Percentiles rank a stretch among this genome's conserved stretches.
These are phyloP conservation scores for Magnaporthiopsis poae DNA, from an alignment of 2,329 filamentous ascomycete species.

Conservation along the genomic window DNA sequence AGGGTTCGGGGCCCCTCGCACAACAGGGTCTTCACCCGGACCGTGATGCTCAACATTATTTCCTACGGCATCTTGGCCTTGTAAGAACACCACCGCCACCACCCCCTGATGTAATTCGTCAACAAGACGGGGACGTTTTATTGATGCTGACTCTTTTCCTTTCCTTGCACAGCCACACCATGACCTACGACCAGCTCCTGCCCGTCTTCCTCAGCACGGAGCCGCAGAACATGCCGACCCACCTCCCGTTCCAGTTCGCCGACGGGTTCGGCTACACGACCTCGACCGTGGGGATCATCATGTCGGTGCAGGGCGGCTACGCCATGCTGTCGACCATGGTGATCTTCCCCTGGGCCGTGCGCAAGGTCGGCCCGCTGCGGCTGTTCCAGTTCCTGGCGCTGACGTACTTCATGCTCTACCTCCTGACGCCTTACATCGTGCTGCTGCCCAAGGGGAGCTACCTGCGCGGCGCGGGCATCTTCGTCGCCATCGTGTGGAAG, in stretches of 20 bases:
- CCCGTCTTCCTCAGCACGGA: constrained; percentile 79
- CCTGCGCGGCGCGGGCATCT: constrained; percentile 65
- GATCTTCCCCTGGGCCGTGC: constrained; percentile 69
- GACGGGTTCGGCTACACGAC: constrained; percentile 78
- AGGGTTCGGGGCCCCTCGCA: too few relatives aligned
- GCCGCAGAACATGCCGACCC: constrained; percentile 38
- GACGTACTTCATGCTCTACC: constrained; percentile 78
- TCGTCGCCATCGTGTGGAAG: constrained; percentile 74
- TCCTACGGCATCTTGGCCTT: constrained; percentile 89
- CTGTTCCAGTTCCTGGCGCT: constrained; percentile 75
- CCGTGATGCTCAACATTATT: constrained; percentile 77
- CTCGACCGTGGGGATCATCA: constrained; percentile 75
- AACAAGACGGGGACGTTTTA: neutral
- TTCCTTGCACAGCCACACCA: constrained; percentile 66
- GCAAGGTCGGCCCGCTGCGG: constrained; percentile 64
- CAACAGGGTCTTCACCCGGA: constrained; percentile 57
- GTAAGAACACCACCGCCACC: constrained; percentile 45
- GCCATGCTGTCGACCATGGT: constrained; percentile 79
- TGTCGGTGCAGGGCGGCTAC: constrained; percentile 80
- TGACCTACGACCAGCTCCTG: constrained; percentile 88
- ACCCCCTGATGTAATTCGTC: too few relatives aligned
- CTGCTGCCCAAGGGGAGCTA: constrained; percentile 58
- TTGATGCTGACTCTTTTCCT: neutral
- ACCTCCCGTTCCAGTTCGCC: constrained; percentile 77
- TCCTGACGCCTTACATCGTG: constrained; percentile 79